A percentile compares a stretch with the other conserved stretches of the same genome.
Conservation (phyloP, 2,329 filamentous ascomycete species). For the Pseudogymnoascus sp. region DNA sequence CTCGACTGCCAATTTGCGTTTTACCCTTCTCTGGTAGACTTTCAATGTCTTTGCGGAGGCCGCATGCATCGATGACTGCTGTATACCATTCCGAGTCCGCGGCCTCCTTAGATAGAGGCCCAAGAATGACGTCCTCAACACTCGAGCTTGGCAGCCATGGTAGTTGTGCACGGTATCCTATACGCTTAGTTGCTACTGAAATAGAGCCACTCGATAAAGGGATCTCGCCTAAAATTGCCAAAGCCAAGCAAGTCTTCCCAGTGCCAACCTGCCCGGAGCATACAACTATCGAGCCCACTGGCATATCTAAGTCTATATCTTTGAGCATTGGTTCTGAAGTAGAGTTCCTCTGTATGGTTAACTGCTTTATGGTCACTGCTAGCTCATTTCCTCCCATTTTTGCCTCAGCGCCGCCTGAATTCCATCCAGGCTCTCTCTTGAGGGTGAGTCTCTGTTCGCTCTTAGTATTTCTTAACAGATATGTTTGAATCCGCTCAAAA, state of each 20-base stretch:
- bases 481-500: slow-evolving; percentile 1
- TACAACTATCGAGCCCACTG: slow-evolving; percentile 12
- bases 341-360: slow-evolving; percentile 7
- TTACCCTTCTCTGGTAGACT: slow-evolving; percentile 29
- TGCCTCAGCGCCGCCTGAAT: not conserved
- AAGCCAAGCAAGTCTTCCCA: slow-evolving; percentile 27
- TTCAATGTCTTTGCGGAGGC: slow-evolving; percentile 22
- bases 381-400: not conserved
- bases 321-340: slow-evolving; percentile 9
- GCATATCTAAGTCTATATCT: slow-evolving; percentile 14
- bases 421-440: not conserved
- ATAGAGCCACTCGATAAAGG: slow-evolving; percentile 21
- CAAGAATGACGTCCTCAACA: slow-evolving; percentile 28
- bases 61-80: slow-evolving; percentile 21
- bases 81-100: slow-evolving; percentile 26
- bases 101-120: slow-evolving; percentile 12
- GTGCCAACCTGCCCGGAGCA: slow-evolving; percentile 23
- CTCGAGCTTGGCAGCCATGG: slow-evolving; percentile 32
- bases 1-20: slow-evolving; percentile 34
- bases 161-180: slow-evolving; percentile 32
- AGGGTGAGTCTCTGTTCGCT: slow-evolving; percentile 9
- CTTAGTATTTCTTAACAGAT: slow-evolving; percentile 11
- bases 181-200: slow-evolving; percentile 19
- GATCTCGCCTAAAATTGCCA: slow-evolving; percentile 27
- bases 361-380: slow-evolving; percentile 9